phyloP scores from a whole-genome alignment of 495 filamentous ascomycete species.

The Neurospora discreta region DNA sequence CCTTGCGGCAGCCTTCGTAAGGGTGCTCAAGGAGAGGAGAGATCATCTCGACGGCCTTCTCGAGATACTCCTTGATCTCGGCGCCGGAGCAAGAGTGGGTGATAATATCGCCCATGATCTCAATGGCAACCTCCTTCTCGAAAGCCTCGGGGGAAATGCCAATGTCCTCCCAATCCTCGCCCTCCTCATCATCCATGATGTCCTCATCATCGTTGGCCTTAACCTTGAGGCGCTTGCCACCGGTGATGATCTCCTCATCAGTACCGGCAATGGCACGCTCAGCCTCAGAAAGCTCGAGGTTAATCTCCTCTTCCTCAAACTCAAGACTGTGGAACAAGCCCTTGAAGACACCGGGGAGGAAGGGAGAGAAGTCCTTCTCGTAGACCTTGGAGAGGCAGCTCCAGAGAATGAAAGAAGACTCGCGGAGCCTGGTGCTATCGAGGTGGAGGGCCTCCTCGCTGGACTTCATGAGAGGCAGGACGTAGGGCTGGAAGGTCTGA shows the following conservation, averaged over 20 bases:
- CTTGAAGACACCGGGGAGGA: slow-evolving; percentile 75
- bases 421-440: slow-evolving; percentile 77
- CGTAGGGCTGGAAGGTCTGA: slow-evolving; percentile 79
- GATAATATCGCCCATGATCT: slow-evolving; percentile 87
- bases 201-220: slow-evolving; percentile 43
- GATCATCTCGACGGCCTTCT: slow-evolving; percentile 77
- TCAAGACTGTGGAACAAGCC: slow-evolving; percentile 76
- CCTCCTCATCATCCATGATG: slow-evolving; percentile 48
- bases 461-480: slow-evolving; percentile 75
- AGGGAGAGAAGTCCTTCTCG: slow-evolving; percentile 75
- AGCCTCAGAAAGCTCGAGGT: slow-evolving; percentile 66
- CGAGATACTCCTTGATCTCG: slow-evolving; percentile 64
- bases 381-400: slow-evolving; percentile 90
- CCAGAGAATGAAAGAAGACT: slow-evolving; percentile 96
- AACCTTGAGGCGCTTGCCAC: slow-evolving; percentile 77
- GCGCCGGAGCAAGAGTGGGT: slow-evolving; percentile 66
- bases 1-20: slow-evolving; percentile 90
- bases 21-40: slow-evolving; percentile 70
- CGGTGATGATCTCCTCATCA: slow-evolving; percentile 59
- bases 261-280: slow-evolving; percentile 59
- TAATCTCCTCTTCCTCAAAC: slow-evolving; percentile 79
- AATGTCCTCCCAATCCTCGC: slow-evolving; percentile 75
- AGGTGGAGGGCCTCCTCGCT: slow-evolving; percentile 88
- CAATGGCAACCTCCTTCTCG: slow-evolving; percentile 95
- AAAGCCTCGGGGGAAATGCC: slow-evolving; percentile 76